Conservation (phyloP, 176 grass and related monocot species). For the Carex myosuroides region DNA sequence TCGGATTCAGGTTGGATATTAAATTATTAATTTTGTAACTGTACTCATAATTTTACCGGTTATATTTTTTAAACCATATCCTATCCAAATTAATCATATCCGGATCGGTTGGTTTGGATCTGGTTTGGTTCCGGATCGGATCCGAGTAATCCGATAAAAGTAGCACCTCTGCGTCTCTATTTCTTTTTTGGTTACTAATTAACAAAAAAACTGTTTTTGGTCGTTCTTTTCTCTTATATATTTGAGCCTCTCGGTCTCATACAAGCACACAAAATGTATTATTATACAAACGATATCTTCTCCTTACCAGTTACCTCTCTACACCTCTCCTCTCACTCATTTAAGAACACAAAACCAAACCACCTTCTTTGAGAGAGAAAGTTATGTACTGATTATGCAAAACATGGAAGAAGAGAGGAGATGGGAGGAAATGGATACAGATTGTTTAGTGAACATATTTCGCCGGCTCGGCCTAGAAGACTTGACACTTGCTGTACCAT, state of each 20-base stretch:
- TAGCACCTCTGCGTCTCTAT: not conserved
- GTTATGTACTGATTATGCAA: not conserved
- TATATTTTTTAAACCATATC: too few species aligned
- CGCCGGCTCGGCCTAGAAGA: slow-evolving; percentile 46
- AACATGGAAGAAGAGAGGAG: slow-evolving; percentile 19
- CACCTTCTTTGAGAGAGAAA: not conserved
- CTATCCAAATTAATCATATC: too few species aligned
- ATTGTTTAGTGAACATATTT: slow-evolving; percentile 72
- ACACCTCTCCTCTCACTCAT: not conserved
- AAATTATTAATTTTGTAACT: too few species aligned
- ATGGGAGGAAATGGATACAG: slow-evolving; percentile 63
- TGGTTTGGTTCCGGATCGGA: too few species aligned
- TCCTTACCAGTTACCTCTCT: not conserved
- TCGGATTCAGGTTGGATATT: too few species aligned
- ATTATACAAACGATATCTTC: not conserved
- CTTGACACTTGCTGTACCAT: slow-evolving; percentile 42
- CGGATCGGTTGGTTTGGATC: too few species aligned
- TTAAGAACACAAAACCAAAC: not conserved
- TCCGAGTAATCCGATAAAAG: too few species aligned
- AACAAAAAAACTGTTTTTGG: not conserved
- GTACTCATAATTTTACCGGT: too few species aligned
- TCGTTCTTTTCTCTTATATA: not conserved
- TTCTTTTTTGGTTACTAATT: not conserved
- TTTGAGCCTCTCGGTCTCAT: not conserved
- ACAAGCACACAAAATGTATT: not conserved